Base-by-base conservation (phyloP, 2,329 filamentous ascomycete genomes). In the Neoascochyta sp. region DNA sequence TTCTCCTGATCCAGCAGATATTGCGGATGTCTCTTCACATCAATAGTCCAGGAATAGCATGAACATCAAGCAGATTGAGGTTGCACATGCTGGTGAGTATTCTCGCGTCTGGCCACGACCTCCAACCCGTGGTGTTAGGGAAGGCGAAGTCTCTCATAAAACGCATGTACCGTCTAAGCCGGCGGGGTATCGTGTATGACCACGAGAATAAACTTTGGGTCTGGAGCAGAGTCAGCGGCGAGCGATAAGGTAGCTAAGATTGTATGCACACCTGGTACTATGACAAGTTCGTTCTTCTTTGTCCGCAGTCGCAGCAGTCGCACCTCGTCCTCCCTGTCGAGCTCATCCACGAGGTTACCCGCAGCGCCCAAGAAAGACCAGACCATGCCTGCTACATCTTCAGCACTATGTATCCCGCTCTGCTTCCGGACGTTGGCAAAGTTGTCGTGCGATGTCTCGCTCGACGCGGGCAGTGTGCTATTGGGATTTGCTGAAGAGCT, bases 211-310 rank as follows among this genome's bases (percentile, higher is more conserved):
- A 85, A 93, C 54, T 86, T 88, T 22, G 75, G 55, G 60, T 90
- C 86, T 60, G 35, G 15, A 10, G 20, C 13, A 40, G 22, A 2
- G 22, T 56, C 37, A 60, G 47, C 31, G 7, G 8, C 12, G 24
- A 12, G 11, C 22, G 13, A 9, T 16, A 10, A 21, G 16, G 7
- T 16, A n/a, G 13, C 20, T 10, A 14, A 12, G 5, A 17, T 7
- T 9, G 23, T 14, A 4, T 16, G 35, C 61, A 25, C 57, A 73
- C 70, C 70, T 30, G 84, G 85, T 12, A 90, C 82, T 52, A 92
- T 86, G 36, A 92, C 82, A 41, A 92, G 67, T 62, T 93, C 86
- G 49, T 88, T 83, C 62, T 85, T 88, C 68, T 81, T 87, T n/a
- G 85, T 90, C 44, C 86, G 75, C 43, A 93, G 58, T 41, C 85